phyloP scores from a whole-genome alignment of 305 asterid species.

The Fraxinus nigra region DNA sequence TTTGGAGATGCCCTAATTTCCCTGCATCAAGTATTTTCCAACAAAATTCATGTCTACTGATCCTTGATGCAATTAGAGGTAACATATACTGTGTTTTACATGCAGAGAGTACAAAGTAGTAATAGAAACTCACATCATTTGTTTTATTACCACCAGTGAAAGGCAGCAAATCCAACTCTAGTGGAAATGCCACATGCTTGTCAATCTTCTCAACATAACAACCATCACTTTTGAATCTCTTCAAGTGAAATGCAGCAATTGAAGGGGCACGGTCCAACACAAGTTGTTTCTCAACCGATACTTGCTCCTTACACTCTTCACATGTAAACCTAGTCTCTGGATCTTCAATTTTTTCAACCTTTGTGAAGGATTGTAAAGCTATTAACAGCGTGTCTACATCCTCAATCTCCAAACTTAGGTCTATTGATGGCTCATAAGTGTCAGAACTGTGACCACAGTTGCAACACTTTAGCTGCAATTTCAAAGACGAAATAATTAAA shows the following conservation, averaged over 20 bases:
- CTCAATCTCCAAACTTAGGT: slow-evolving; percentile 87
- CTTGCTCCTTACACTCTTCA: slow-evolving; percentile 74
- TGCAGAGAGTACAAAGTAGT: slow-evolving; percentile 7
- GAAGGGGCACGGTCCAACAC: slow-evolving; percentile 63
- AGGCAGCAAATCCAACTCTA: slow-evolving; percentile 65
- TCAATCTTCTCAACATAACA: slow-evolving; percentile 73
- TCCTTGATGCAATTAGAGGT: neutral
- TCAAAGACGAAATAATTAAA: slow-evolving; percentile 8
- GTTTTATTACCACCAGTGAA: slow-evolving; percentile 39
- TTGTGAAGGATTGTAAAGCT: slow-evolving; percentile 85
- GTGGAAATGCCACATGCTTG: slow-evolving; percentile 70
- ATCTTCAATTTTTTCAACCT: slow-evolving; percentile 80
- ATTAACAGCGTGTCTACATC: slow-evolving; percentile 49
- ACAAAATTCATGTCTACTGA: neutral
- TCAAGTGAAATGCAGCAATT: slow-evolving; percentile 73
- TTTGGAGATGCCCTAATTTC: neutral
- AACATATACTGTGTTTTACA: neutral
- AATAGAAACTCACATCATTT: slow-evolving; percentile 44
- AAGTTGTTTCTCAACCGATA: slow-evolving; percentile 75
- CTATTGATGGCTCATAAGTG: slow-evolving; percentile 75
- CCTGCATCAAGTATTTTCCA: neutral
- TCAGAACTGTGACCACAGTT: slow-evolving; percentile 79
- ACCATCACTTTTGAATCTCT: slow-evolving; percentile 86
- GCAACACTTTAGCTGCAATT: slow-evolving; percentile 78
- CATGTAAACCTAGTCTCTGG: slow-evolving; percentile 75